Evolutionary conservation across 768 basidiomycete genomes (phyloP), one percentile per base, ranked within the genome.

Genomic region (Hygrophorus russula): DNA sequence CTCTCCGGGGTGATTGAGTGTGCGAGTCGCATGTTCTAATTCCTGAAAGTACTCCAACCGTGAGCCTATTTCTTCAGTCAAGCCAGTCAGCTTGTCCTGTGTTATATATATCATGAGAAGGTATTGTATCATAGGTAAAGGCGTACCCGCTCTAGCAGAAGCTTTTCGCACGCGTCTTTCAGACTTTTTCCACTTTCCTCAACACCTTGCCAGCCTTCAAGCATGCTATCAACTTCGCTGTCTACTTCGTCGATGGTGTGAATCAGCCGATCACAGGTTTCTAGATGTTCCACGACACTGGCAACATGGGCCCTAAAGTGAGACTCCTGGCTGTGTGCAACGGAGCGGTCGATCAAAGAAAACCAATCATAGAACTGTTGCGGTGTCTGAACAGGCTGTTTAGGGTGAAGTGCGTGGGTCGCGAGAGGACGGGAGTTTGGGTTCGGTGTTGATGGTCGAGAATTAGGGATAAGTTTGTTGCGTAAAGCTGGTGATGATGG

Each of bases 301-400:
- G 77, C 76, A 14, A 93, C 74, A 59, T 97, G 87, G 0, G 80
- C 78, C 18, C 89, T 74, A 59, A 96, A 97, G 56, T 92, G 83
- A 4, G 89, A 79, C 55, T 97, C 94, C 55, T 98, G 94, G 46
- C 86, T 86, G 54, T 91, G 90, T 6, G 91, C 84, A 30, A 96
- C 88, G 2, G 85, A 84, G 12, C 84, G 73, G 50, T 96, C 92
- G 42, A 99, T 80, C 32, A 85, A 70, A 3, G 88, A 71, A 59
- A 92, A 94, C 83, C 92, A 96, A 63, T 98, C 94, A 57, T 93
- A 90, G 62, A 99, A 94, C 51, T 97, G 91, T 53, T 98, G 90
- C 1, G 92, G 83, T 0, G 91, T 94, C 49, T 83, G 76, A 31
- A 98, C 80, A 4, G 87, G 82, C 32, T 78, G 73, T 39, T 73